Base-by-base conservation (phyloP, 2,329 filamentous ascomycete species). In the Alternaria solani region DNA sequence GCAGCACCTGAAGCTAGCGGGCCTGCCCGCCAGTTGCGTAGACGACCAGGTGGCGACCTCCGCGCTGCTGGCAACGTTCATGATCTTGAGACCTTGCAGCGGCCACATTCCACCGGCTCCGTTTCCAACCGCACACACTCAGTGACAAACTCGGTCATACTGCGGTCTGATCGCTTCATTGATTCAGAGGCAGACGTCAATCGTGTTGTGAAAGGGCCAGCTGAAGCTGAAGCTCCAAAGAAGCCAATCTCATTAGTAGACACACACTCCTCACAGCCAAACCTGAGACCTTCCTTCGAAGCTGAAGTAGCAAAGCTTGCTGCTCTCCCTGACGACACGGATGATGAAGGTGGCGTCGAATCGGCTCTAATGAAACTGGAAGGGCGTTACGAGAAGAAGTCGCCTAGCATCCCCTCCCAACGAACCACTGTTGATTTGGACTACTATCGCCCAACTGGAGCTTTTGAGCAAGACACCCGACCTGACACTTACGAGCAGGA, bases 291-390 rank as follows among this genome's bases (percentile, higher is more conserved):
- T 1, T 97, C 94, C 0, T 97, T 98, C 68, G 93, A 98, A 77
- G 90, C 87, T 3, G 93, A 96, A 70, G 92, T 96, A 1, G 89
- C 94, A 60, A 92, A 92, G 69, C 87, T 99, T 55, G 92, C 94
- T 2, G 89, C 91, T 56, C 92, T 98, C 26, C 93, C 94, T 0
- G 94, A 97, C 72, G 92, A 96, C 62, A 89, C 90, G 46, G 92
- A 81, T 23, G 81, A 81, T 46, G 82, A 96, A 72, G 93, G 93
- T 7, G 94, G 94, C 12, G 89, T 98, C 26, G 95, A 98, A 74
- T 93, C 94, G n/a, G 92, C 95, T 0, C 78, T 99, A 51, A 80
- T 94, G 69, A 99, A 98, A 72, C 84, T 99, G 0, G 95, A 99
- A 80, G 95, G 95, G 9, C 94, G 88, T 67, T 95, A 90, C 68